Percentiles rank a stretch among this genome's conserved stretches.
These are phyloP conservation scores for Populus ilicifolia DNA, from an alignment of 345 rosid genomes.

Conservation along the genomic window DNA sequence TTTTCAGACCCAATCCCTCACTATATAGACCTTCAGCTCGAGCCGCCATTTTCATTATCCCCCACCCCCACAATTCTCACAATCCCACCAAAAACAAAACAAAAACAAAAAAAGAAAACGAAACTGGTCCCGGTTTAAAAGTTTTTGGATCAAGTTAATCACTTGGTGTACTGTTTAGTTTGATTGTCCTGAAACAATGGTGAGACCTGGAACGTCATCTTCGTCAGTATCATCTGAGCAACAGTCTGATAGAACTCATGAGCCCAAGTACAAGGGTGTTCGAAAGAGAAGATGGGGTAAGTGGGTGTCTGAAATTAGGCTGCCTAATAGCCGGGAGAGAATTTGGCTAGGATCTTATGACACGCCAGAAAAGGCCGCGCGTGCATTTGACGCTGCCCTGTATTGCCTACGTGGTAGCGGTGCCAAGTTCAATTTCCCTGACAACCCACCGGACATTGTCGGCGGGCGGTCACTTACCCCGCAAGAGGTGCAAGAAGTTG, in stretches of 20 bases:
- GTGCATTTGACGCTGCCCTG: conserved; percentile 87
- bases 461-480: conserved; percentile 43
- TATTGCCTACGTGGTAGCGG: conserved; percentile 59
- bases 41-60: conserved; percentile 27
- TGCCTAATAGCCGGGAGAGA: conserved; percentile 82
- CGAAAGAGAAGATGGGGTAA: conserved; percentile 92
- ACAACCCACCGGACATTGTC: conserved; percentile 45
- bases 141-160: neutral
- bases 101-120: rapidly evolving
- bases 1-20: no score
- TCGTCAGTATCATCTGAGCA: conserved; percentile 4
- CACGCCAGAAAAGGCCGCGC: conserved; percentile 75
- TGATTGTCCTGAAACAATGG: neutral
- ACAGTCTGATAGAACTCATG: conserved; percentile 9
- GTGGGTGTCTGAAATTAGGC: conserved; percentile 91
- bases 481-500: conserved; percentile 54
- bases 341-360: conserved; percentile 89
- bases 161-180: neutral
- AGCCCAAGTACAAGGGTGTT: conserved; percentile 72
- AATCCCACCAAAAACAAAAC: neutral
- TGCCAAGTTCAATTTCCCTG: conserved; percentile 69
- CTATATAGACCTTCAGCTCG: neutral
- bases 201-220: neutral
- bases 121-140: neutral
- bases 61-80: neutral